A percentile compares a stretch with the other conserved stretches of the same genome.
phyloP scores from a whole-genome alignment of 192 early-diverging fungal species.

The Backusella tuberculispora region DNA sequence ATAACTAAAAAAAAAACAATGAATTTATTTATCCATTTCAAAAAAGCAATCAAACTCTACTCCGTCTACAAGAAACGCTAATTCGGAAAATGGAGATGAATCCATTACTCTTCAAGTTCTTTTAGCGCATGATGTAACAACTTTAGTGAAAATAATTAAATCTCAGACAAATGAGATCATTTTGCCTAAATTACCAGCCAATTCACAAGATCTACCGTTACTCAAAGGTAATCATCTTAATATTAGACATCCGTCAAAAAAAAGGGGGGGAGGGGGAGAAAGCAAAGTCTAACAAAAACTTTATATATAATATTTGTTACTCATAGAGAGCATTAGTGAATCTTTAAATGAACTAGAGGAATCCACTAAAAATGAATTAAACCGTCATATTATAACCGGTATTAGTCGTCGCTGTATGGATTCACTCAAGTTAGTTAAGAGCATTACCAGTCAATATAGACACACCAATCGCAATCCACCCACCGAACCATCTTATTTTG shows the following conservation, averaged over 20 bases:
- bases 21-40: no score
- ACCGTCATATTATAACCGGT: slow-evolving; percentile 42
- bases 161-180: slow-evolving; percentile 36
- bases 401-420: slow-evolving; percentile 55
- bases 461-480: slow-evolving; percentile 50
- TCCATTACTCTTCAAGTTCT: background rate
- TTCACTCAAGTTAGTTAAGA: slow-evolving; percentile 41
- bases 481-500: slow-evolving; percentile 54
- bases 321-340: slow-evolving; percentile 36
- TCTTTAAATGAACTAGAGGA: slow-evolving; percentile 22
- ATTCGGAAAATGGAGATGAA: background rate
- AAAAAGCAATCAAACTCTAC: no score
- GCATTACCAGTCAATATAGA: slow-evolving; percentile 45
- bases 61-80: background rate
- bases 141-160: background rate
- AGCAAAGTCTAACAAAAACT: background rate
- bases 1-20: no score
- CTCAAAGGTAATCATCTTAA: slow-evolving; percentile 48
- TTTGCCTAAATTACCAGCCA: slow-evolving; percentile 46
- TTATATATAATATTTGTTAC: background rate
- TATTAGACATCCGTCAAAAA: background rate
- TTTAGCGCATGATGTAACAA: slow-evolving; percentile 10
- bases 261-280: background rate
- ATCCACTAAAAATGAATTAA: slow-evolving; percentile 44
- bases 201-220: slow-evolving; percentile 47